Percentiles rank a stretch among this genome's conserved stretches.
phyloP scores from a whole-genome alignment of 2,329 filamentous ascomycete genomes.

The Epicoccum nigrum region DNA sequence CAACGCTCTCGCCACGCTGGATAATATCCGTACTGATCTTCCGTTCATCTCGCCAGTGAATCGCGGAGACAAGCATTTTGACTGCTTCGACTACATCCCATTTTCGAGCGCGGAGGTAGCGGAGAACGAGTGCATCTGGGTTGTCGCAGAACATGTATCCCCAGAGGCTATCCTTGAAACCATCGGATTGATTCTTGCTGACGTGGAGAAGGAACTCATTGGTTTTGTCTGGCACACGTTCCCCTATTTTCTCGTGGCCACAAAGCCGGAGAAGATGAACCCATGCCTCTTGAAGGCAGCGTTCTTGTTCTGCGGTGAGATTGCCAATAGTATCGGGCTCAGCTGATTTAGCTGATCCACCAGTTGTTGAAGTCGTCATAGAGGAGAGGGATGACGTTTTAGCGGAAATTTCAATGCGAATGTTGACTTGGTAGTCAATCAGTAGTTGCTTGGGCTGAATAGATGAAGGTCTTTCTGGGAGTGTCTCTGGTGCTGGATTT shows the following conservation, averaged over 20 bases:
- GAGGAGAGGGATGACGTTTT: neutral
- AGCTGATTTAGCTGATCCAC: neutral
- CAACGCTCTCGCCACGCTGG: neutral
- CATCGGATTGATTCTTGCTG: neutral
- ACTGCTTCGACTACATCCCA: neutral
- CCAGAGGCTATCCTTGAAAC: neutral
- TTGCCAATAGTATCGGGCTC: neutral
- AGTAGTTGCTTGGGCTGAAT: neutral
- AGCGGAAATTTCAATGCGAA: neutral
- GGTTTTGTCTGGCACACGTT: neutral
- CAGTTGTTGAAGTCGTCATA: neutral
- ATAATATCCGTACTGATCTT: neutral
- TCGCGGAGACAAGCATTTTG: neutral
- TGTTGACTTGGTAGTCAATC: neutral
- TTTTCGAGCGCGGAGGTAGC: neutral
- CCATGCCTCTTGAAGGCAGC: neutral
- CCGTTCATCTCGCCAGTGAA: neutral
- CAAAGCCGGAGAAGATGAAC: neutral
- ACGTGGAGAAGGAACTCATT: neutral
- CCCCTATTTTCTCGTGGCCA: neutral
- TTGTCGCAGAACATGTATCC: neutral
- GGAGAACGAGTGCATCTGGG: neutral
- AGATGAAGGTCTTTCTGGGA: neutral
- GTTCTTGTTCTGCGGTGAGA: neutral
- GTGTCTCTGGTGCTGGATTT: neutral